phyloP scores from a whole-genome alignment of 495 filamentous ascomycete genomes.

The Neurospora intermedia region DNA sequence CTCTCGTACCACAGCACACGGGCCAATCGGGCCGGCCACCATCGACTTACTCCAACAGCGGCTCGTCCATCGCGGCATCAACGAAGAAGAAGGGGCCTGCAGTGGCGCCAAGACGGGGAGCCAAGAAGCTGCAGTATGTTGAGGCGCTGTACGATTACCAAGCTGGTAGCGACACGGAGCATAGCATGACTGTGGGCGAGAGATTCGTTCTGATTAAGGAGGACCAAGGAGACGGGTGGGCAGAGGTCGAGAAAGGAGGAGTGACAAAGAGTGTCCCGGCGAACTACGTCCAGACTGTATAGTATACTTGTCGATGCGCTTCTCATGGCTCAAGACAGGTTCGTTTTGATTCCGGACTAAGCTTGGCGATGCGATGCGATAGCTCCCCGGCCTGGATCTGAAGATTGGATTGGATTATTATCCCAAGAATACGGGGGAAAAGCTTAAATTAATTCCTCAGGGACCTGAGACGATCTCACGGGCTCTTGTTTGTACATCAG shows the following conservation, averaged over 20 bases:
- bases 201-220: conserved; percentile 76
- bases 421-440: background rate
- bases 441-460: background rate
- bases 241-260: conserved; percentile 89
- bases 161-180: conserved; percentile 75
- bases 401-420: background rate
- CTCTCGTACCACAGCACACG: conserved; percentile 40
- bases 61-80: conserved; percentile 47
- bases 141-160: conserved; percentile 89
- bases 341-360: background rate
- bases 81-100: conserved; percentile 84
- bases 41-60: conserved; percentile 73
- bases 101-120: conserved; percentile 82
- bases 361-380: background rate
- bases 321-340: background rate
- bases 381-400: background rate
- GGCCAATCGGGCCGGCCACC: conserved; percentile 43
- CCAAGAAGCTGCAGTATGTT: conserved; percentile 91
- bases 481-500: background rate
- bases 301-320: conserved; percentile 7
- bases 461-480: background rate
- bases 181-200: conserved; percentile 84
- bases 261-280: conserved; percentile 85
- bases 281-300: conserved; percentile 77
- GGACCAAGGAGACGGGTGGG: conserved; percentile 90